Base-by-base conservation (phyloP, 805 yeast genomes). In the Schwanniomyces vanrijiae region DNA sequence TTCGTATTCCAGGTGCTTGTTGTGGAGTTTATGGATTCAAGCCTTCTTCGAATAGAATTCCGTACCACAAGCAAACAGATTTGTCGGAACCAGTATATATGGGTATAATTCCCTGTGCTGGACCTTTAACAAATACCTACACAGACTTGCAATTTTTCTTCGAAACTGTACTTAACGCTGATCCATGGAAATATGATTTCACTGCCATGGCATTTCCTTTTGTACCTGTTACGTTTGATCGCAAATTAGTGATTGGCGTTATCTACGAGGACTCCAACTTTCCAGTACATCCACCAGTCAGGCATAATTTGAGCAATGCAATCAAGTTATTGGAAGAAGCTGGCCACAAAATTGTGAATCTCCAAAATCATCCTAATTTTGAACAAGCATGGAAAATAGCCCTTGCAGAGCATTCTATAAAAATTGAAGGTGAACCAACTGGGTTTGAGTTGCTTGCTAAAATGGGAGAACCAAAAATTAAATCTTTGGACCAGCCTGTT, bases 271-370 rank as follows among this genome's bases (percentile, higher is more conserved):
- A 80, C 55, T 74, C 72, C 7, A 53, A 64, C 18, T 67, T 75
- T 5, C 66, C 69, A 16, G 84, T 84, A 10, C 77, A 77, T 28
- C 86, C 86, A 1, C 83, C 85, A 9, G 71, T 82, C 16, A 53
- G 61, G 5, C 66, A 84, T 49, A 80, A 77, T 1, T 35, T 82
- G 48, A 56, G 67, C 16, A 65, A 66, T 26, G 65, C 66, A 13
- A 55, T 66, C 39, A 53, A 59, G 3, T 28, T 16, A 20, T 20
- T 40, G 6, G 13, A 22, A 20, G 69, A 60, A 25, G 72, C 73
- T 13, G 84, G 86, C 21, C 82, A 77, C 48, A 77, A 75, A 48
- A 69, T 78, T 11, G 66, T 81, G 8, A 5, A 16, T 16, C 6
- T 22, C 10, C 7, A 26, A n/a, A 31, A 14, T 14, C 43, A 40